Conservation (phyloP, 768 basidiomycete genomes). For the Auriscalpium vulgare region DNA sequence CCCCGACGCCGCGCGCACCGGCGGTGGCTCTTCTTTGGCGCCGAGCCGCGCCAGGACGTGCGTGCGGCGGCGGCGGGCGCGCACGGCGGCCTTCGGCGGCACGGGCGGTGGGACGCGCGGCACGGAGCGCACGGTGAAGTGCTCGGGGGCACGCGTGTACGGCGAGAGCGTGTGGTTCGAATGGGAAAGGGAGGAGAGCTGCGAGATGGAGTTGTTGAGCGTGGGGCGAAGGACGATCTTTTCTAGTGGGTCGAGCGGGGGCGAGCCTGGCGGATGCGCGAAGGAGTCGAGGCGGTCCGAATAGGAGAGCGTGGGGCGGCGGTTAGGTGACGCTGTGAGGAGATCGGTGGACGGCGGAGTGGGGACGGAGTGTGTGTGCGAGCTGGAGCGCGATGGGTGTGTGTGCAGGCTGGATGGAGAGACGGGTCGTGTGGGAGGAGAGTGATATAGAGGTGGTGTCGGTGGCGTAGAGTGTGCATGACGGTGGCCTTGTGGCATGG, state of each 20-base stretch:
- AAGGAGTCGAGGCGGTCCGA: slow-evolving; percentile 22
- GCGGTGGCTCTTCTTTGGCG: slow-evolving; percentile 15
- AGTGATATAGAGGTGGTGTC: slow-evolving; percentile 20
- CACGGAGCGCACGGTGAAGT: slow-evolving; percentile 88
- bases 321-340: slow-evolving; percentile 10
- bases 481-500: slow-evolving; percentile 11
- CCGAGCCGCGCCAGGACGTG: slow-evolving; percentile 48
- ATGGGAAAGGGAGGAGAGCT: slow-evolving; percentile 76
- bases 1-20: slow-evolving; percentile 3
- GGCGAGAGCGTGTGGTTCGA: slow-evolving; percentile 94
- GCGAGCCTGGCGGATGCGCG: slow-evolving; percentile 28
- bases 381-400: slow-evolving; percentile 41
- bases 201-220: slow-evolving; percentile 69
- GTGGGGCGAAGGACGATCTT: slow-evolving; percentile 59
- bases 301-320: slow-evolving; percentile 21
- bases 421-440: slow-evolving; percentile 27
- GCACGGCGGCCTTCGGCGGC: slow-evolving; percentile 48
- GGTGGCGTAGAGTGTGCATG: slow-evolving; percentile 16
- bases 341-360: slow-evolving; percentile 36
- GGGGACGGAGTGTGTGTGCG: slow-evolving; percentile 34
- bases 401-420: slow-evolving; percentile 48
- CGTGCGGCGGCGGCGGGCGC: slow-evolving; percentile 65
- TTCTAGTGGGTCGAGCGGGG: slow-evolving; percentile 34
- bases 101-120: slow-evolving; percentile 42
- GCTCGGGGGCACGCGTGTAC: slow-evolving; percentile 82